A percentile compares a stretch with the other conserved stretches of the same genome.
Conservation (phyloP, 495 filamentous ascomycete species). For the Penicillium maclennaniae region DNA sequence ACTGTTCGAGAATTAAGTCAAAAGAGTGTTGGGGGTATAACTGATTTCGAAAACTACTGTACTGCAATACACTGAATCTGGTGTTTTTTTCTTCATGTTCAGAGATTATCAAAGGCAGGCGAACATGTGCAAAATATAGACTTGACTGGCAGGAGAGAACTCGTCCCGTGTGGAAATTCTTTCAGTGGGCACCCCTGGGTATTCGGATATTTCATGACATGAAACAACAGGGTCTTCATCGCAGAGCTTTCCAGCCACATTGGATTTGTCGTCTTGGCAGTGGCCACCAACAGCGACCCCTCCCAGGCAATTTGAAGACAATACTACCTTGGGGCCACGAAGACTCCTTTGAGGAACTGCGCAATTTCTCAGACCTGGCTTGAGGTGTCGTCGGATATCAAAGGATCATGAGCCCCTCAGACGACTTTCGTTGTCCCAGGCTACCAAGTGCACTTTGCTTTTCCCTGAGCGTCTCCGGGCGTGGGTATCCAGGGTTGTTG, state of each 20-base stretch:
- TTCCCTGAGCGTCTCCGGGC: no score
- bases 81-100: background rate
- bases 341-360: background rate
- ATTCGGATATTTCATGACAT: background rate
- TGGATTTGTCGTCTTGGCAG: background rate
- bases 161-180: background rate
- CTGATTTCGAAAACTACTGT: no score
- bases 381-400: no score
- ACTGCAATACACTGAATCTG: background rate
- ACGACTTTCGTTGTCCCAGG: no score
- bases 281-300: background rate
- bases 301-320: background rate
- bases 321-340: background rate
- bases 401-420: no score
- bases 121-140: background rate
- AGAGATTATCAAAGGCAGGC: background rate
- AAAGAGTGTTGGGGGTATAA: no score
- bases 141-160: background rate
- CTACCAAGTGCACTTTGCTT: no score
- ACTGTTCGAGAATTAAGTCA: no score
- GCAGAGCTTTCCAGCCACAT: background rate
- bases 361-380: no score
- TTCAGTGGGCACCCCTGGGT: background rate
- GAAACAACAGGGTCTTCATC: background rate
- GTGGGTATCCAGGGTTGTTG: background rate